phyloP scores from a whole-genome alignment of 192 early-diverging fungal species.

The Diversispora epigaea region DNA sequence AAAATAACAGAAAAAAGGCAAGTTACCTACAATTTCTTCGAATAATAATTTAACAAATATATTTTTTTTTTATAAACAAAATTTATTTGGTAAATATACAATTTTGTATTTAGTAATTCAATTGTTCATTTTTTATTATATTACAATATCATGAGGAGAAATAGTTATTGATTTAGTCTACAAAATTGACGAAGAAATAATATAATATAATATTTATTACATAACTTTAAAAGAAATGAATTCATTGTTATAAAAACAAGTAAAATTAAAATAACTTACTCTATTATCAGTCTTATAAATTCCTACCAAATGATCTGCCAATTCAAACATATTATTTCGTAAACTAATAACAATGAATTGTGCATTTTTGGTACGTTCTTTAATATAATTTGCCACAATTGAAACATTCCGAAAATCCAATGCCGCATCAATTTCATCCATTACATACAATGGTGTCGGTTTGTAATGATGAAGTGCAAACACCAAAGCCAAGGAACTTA shows the following conservation, averaged over 20 bases:
- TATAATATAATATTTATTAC: not conserved
- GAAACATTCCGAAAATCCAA: slow-evolving; percentile 98
- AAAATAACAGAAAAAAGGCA: too few relatives aligned
- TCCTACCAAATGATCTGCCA: slow-evolving; percentile 96
- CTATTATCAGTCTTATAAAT: slow-evolving; percentile 95
- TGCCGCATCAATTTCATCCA: slow-evolving; percentile 99
- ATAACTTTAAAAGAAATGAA: too few relatives aligned
- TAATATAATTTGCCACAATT: slow-evolving; percentile 99
- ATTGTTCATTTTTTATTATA: not conserved
- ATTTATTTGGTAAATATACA: too few relatives aligned
- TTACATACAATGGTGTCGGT: slow-evolving; percentile 98
- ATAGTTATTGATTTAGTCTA: not conserved
- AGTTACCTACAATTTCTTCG: too few relatives aligned
- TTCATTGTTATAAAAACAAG: too few relatives aligned
- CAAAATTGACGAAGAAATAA: not conserved
- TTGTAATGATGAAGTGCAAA: slow-evolving; percentile 99
- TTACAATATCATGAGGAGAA: not conserved
- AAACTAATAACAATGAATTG: slow-evolving; percentile 99
- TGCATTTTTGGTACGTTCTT: slow-evolving; percentile 93
- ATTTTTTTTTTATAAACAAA: too few relatives aligned
- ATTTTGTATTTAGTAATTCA: too few relatives aligned
- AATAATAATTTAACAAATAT: too few relatives aligned
- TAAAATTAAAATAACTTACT: slow-evolving; percentile 12
- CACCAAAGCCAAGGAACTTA: slow-evolving; percentile 97
- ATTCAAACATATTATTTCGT: slow-evolving; percentile 99